Conservation (phyloP, 1,284 basidiomycete genomes). For the Schizophyllum commune region DNA sequence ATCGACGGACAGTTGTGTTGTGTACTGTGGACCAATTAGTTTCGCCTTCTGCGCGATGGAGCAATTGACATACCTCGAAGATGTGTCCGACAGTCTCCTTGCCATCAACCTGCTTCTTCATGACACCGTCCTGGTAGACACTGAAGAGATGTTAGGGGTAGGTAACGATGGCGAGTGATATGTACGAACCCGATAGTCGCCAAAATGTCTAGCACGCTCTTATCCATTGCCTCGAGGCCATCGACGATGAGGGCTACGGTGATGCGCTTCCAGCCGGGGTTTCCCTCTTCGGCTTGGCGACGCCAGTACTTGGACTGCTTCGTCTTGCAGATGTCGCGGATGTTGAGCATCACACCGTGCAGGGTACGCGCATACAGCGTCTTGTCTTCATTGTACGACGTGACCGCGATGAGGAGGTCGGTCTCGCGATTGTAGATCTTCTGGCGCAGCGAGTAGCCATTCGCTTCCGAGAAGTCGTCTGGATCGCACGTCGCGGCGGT, state of each 20-base stretch:
- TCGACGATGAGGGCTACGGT: conserved; percentile 90
- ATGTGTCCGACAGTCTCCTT: conserved; percentile 91
- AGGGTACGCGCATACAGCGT: conserved; percentile 87
- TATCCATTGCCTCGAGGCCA: conserved; percentile 94
- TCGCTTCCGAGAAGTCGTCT: conserved; percentile 81
- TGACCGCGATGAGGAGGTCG: conserved; percentile 89
- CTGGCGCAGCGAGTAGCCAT: conserved; percentile 79
- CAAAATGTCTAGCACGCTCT: conserved; percentile 82
- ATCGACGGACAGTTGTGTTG: conserved; percentile 88
- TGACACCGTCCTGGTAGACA: conserved; percentile 90
- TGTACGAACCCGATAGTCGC: conserved; percentile 56
- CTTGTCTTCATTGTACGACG: conserved; percentile 91
- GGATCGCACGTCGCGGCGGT: conserved; percentile 91
- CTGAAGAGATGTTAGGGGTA: conserved; percentile 18
- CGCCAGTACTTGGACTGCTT: conserved; percentile 95
- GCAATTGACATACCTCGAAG: conserved; percentile 58
- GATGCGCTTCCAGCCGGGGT: conserved; percentile 90
- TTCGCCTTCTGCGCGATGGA: conserved; percentile 4
- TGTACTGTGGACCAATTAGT: conserved; percentile 48
- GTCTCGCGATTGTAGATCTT: conserved; percentile 87
- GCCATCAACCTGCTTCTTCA: conserved; percentile 92
- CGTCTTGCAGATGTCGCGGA: conserved; percentile 96
- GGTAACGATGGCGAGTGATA: neutral
- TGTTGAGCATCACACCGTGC: conserved; percentile 96
- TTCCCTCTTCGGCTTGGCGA: conserved; percentile 76